A percentile compares a stretch with the other conserved stretches of the same genome.
Conservation (phyloP, 306 rosid species). For the Alnus glutinosa region DNA sequence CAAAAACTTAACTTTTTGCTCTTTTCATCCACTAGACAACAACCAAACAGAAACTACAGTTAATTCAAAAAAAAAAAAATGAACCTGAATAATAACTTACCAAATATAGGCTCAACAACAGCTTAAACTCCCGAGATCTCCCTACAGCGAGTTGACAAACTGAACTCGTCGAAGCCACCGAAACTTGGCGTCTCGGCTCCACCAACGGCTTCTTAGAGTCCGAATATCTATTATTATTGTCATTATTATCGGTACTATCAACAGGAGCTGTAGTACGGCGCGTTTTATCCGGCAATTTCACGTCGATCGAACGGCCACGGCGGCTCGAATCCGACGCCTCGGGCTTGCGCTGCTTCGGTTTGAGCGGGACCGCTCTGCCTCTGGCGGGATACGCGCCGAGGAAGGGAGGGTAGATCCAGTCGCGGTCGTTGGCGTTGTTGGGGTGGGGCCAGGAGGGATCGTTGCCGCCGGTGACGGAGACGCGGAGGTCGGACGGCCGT, state of each 20-base stretch:
- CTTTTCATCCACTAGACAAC: neutral
- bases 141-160: conserved; percentile 6
- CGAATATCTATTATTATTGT: neutral
- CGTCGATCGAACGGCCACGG: neutral
- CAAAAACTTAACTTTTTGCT: neutral
- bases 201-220: conserved; percentile 1
- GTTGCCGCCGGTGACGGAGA: conserved; percentile 30
- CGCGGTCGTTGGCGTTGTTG: conserved; percentile 48
- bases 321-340: conserved; percentile 9
- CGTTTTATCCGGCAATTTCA: neutral
- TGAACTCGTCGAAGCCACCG: conserved; percentile 10
- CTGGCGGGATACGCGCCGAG: conserved; percentile 62
- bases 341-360: conserved; percentile 24
- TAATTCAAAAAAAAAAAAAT: conserved; percentile 1
- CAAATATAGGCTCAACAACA: conserved; percentile 40
- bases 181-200: conserved; percentile 2
- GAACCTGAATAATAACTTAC: conserved; percentile 34
- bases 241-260: neutral
- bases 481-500: conserved; percentile 43
- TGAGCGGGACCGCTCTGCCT: conserved; percentile 28
- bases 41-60: neutral
- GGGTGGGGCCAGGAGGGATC: conserved; percentile 6
- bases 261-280: conserved; percentile 15
- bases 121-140: conserved; percentile 25
- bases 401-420: conserved; percentile 74